Percentiles rank a stretch among this genome's conserved stretches.
Evolutionary conservation across 2,329 filamentous ascomycete genomes (phyloP).

Genomic region (Gaeumannomyces tritici): DNA sequence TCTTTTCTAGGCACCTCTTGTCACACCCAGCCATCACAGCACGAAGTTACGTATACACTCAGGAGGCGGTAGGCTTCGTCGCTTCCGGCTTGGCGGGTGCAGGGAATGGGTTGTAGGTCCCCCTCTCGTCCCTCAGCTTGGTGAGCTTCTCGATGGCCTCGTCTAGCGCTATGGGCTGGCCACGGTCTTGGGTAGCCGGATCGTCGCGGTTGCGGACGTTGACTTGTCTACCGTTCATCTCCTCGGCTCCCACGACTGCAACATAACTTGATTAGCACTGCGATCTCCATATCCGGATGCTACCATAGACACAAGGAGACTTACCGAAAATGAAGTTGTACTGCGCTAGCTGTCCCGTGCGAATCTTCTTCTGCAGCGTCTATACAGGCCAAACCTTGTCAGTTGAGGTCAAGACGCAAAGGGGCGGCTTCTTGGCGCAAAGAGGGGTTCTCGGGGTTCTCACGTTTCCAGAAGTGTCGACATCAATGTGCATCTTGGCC

Average conservation of each 20-base stretch:
- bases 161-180: conserved; percentile 46
- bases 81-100: conserved; percentile 8
- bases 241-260: conserved; percentile 13
- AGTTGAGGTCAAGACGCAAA: background rate
- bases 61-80: conserved; percentile 3
- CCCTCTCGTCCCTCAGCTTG: conserved; percentile 39
- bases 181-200: conserved; percentile 50
- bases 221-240: conserved; percentile 14
- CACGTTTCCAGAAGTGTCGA: conserved; percentile 59
- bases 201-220: conserved; percentile 25
- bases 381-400: background rate
- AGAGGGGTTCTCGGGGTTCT: background rate
- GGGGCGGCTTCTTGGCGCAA: background rate
- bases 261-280: background rate
- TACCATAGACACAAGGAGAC: conserved; percentile 10
- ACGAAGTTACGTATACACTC: background rate
- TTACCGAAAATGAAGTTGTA: conserved; percentile 76
- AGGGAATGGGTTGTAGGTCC: conserved; percentile 25
- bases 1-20: background rate
- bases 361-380: conserved; percentile 84
- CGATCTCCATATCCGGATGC: background rate
- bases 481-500: conserved; percentile 60
- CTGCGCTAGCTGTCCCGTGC: conserved; percentile 67
- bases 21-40: background rate
- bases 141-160: conserved; percentile 47